phyloP scores from a whole-genome alignment of 441 rosid genomes.

The Theobroma grandiflorum region DNA sequence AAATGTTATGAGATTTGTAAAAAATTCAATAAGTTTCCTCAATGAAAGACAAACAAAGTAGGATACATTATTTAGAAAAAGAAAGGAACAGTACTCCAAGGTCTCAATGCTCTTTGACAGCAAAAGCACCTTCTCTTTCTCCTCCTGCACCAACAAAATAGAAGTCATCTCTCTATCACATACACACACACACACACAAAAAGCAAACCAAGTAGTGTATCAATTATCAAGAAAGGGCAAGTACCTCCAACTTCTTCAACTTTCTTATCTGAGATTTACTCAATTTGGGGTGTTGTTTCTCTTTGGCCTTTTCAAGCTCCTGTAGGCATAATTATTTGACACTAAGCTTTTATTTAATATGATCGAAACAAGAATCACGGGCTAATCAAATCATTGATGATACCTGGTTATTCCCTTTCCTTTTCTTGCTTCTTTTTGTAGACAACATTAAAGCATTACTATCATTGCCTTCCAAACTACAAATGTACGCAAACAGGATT shows the following conservation, averaged over 20 bases:
- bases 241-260: constrained; percentile 78
- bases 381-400: background rate
- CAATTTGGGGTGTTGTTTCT: constrained; percentile 16
- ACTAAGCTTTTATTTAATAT: background rate
- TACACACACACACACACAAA: constrained; percentile 10
- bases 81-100: constrained; percentile 56
- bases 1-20: constrained; percentile 18
- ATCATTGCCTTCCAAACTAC: constrained; percentile 53
- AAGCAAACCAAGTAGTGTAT: background rate
- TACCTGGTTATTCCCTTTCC: constrained; percentile 51
- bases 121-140: constrained; percentile 54
- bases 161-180: background rate
- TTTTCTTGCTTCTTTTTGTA: constrained; percentile 49
- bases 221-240: constrained; percentile 12
- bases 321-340: background rate
- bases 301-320: constrained; percentile 14
- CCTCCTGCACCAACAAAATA: constrained; percentile 55
- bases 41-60: constrained; percentile 3
- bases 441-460: constrained; percentile 73
- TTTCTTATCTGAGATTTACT: constrained; percentile 76
- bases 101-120: constrained; percentile 53
- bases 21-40: background rate
- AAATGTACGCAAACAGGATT: constrained; percentile 14
- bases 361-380: constrained; percentile 19
- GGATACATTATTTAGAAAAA: background rate